A percentile compares a stretch with the other conserved stretches of the same genome.
Evolutionary conservation across 768 basidiomycete genomes (phyloP).

Genomic region (Boletus coccyginus): DNA sequence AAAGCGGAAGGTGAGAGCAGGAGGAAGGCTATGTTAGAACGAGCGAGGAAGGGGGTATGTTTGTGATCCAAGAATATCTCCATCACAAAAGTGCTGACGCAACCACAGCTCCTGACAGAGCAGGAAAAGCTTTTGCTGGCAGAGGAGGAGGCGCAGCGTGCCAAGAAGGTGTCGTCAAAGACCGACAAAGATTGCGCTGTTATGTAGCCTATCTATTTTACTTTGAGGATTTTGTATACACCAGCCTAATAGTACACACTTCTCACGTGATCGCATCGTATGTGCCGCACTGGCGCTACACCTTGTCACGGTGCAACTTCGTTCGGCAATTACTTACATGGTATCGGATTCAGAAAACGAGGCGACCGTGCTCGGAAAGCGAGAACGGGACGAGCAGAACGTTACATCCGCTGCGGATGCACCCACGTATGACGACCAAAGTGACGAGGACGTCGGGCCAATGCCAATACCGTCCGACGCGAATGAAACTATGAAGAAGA

Average conservation of each 20-base stretch:
- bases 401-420: conserved; percentile 17
- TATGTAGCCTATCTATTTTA: conserved; percentile 40
- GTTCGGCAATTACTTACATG: neutral
- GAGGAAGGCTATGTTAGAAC: conserved; percentile 65
- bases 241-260: neutral
- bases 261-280: conserved; percentile 8
- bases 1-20: conserved; percentile 72
- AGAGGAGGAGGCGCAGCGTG: conserved; percentile 45
- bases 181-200: conserved; percentile 50
- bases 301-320: neutral
- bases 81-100: neutral
- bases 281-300: neutral
- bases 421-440: conserved; percentile 41
- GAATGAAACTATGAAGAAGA: conserved; percentile 57
- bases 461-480: conserved; percentile 66
- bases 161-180: conserved; percentile 27
- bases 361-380: conserved; percentile 61
- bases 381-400: conserved; percentile 40
- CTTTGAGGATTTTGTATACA: neutral
- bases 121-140: conserved; percentile 63
- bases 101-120: conserved; percentile 52
- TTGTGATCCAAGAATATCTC: neutral
- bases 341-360: conserved; percentile 52
- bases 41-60: conserved; percentile 74
- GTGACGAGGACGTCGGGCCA: conserved; percentile 80